These are phyloP conservation scores for Geum urbanum DNA, from an alignment of 306 rosid species.

Conservation along the genomic window DNA sequence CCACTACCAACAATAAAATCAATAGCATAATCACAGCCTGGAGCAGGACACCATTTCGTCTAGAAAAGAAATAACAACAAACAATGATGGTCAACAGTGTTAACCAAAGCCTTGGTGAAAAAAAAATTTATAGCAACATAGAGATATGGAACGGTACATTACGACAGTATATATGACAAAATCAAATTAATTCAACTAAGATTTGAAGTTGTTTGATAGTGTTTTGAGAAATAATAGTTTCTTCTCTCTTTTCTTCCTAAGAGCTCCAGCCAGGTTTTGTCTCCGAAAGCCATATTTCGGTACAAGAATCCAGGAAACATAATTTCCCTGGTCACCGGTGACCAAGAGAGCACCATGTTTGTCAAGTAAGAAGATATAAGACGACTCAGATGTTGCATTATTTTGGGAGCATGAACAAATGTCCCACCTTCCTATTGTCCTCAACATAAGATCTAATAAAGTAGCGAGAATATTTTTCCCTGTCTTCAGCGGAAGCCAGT, in stretches of 20 bases:
- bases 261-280: neutral
- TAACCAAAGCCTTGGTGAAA: neutral
- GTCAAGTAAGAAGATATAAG: conserved; percentile 4
- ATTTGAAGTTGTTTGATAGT: neutral
- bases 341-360: neutral
- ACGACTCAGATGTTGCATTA: neutral
- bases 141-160: neutral
- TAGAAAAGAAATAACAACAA: conserved; percentile 20
- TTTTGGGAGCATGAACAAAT: conserved; percentile 5
- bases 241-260: neutral
- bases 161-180: neutral
- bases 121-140: neutral
- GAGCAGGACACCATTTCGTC: conserved; percentile 98
- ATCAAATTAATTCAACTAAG: neutral
- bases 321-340: neutral
- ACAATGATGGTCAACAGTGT: neutral
- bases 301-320: neutral
- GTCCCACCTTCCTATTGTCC: conserved; percentile 76
- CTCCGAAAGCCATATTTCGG: neutral
- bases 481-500: conserved; percentile 56
- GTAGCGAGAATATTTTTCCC: conserved; percentile 65
- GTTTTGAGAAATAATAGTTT: neutral
- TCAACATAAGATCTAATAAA: conserved; percentile 84
- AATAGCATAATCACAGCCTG: conserved; percentile 90
- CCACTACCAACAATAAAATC: conserved; percentile 78